Evolutionary conservation across 2,329 filamentous ascomycete species (phyloP).

Genomic region (Paecilomyces formosus): DNA sequence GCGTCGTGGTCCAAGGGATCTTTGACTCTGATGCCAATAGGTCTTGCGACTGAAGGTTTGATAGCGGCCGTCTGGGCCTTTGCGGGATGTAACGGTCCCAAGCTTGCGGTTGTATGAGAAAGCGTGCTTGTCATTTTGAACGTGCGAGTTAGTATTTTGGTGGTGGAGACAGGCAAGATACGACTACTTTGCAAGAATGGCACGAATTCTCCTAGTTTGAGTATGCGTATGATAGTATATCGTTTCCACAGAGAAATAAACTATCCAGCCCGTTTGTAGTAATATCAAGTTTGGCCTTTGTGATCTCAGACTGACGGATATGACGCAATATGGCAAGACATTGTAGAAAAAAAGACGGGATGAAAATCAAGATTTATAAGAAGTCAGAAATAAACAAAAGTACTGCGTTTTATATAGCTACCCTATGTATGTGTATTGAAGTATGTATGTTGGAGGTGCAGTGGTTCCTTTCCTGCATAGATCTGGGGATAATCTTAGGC

Average conservation of each 20-base stretch:
- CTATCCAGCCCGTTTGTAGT: not conserved
- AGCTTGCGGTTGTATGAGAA: not conserved
- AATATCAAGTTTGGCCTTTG: not conserved
- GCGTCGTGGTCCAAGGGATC: constrained; percentile 8
- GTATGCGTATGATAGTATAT: not conserved
- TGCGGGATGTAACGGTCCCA: constrained; percentile 10
- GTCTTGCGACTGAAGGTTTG: constrained; percentile 9
- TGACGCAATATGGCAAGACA: not conserved
- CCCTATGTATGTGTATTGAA: not conserved
- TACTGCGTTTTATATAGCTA: not conserved
- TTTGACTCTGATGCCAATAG: constrained; percentile 6
- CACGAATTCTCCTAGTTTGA: not conserved
- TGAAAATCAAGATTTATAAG: not conserved
- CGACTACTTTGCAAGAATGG: not conserved
- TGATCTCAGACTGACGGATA: not conserved
- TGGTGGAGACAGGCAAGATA: not conserved
- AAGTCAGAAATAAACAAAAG: not conserved
- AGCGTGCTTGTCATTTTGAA: not conserved
- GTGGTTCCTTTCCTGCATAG: too few species aligned
- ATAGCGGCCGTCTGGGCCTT: constrained; percentile 7
- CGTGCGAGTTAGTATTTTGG: not conserved
- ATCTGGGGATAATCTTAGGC: too few species aligned
- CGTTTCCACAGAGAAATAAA: too few species aligned
- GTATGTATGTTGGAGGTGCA: too few species aligned
- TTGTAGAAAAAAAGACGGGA: not conserved